Percentiles rank a stretch among this genome's conserved stretches.
Conservation (phyloP, 345 rosid species). For the Corchorus olitorius region DNA sequence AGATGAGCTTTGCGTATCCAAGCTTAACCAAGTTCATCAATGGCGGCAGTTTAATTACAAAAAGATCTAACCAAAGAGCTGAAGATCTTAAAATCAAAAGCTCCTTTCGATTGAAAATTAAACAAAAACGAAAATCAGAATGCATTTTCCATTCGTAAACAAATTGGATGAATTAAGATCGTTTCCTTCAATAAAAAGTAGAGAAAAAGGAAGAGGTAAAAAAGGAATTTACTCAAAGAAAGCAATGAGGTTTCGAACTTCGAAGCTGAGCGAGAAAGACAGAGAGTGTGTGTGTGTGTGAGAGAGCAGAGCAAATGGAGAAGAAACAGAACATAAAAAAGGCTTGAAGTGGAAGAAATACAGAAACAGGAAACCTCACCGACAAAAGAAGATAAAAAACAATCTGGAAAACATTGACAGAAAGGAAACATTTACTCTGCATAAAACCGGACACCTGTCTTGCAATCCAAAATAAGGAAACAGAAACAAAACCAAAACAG, state of each 20-base stretch:
- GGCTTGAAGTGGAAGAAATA: slow-evolving; percentile 26
- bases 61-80: slow-evolving; percentile 26
- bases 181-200: background rate
- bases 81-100: slow-evolving; percentile 26
- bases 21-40: slow-evolving; percentile 3
- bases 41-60: slow-evolving; percentile 2
- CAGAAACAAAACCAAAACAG: slow-evolving; percentile 5
- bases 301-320: slow-evolving; percentile 13
- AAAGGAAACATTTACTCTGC: background rate
- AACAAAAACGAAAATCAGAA: background rate
- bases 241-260: background rate
- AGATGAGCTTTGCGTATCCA: background rate
- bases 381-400: slow-evolving; percentile 31
- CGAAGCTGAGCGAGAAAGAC: background rate
- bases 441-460: slow-evolving; percentile 5
- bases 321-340: slow-evolving; percentile 16
- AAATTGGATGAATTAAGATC: background rate
- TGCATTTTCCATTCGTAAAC: background rate
- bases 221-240: background rate
- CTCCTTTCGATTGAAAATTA: background rate
- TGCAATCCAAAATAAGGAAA: background rate
- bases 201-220: background rate
- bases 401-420: background rate
- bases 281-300: background rate
- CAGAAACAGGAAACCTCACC: slow-evolving; percentile 33